These are phyloP conservation scores for Zoysia pacifica DNA, from an alignment of 176 grass and related monocot genomes.

Conservation along the genomic window DNA sequence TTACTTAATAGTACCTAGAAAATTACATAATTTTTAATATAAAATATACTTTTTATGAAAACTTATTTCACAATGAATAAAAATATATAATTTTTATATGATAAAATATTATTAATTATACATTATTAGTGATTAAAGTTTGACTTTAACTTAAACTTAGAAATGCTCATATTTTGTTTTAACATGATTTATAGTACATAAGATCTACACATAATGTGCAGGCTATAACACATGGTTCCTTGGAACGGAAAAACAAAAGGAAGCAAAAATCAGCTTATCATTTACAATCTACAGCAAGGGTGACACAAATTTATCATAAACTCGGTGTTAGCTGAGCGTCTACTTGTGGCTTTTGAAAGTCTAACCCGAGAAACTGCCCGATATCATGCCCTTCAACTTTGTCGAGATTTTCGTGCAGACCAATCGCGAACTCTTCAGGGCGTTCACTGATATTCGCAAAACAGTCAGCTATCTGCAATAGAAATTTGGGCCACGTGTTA, in stretches of 20 bases:
- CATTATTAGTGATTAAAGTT: no score
- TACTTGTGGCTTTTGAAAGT: constrained; percentile 47
- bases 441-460: constrained; percentile 41
- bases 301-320: constrained; percentile 27
- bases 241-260: not conserved
- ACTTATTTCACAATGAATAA: no score
- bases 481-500: not conserved
- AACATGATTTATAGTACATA: constrained; percentile 1
- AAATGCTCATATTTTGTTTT: no score
- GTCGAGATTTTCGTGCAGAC: constrained; percentile 57
- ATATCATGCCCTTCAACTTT: constrained; percentile 80
- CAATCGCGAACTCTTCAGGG: constrained; percentile 64
- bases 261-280: constrained; percentile 19
- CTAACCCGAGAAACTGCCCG: constrained; percentile 70
- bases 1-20: no score
- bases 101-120: no score
- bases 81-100: no score
- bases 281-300: constrained; percentile 44
- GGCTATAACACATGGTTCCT: not conserved
- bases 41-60: no score
- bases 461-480: constrained; percentile 72
- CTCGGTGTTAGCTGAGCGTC: constrained; percentile 36
- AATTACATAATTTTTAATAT: no score
- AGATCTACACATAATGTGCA: constrained; percentile 4
- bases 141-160: no score